Percentiles rank a stretch among this genome's conserved stretches.
These are phyloP conservation scores for Botrytis hyacinthi DNA, from an alignment of 2,329 filamentous ascomycete genomes.

Conservation along the genomic window DNA sequence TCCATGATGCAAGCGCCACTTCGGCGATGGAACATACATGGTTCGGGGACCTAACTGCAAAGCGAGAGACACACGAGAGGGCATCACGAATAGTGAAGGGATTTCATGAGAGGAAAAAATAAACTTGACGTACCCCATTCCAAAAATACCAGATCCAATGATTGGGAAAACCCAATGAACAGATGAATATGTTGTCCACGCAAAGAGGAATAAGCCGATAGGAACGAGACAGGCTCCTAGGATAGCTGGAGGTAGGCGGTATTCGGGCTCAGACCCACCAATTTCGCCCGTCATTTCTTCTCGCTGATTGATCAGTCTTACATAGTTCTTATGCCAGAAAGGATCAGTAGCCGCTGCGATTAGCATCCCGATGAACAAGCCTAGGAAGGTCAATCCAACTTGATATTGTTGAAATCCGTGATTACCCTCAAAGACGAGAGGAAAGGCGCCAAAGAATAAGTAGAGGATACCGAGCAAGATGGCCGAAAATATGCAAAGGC, in stretches of 20 bases:
- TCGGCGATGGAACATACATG: constrained; percentile 22
- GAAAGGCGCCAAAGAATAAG: constrained; percentile 87
- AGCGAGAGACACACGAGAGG: constrained; percentile 13
- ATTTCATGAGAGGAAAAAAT: background rate
- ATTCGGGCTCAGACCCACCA: constrained; percentile 74
- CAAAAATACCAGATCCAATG: constrained; percentile 70
- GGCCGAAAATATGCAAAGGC: constrained; percentile 78
- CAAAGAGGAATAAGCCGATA: constrained; percentile 82
- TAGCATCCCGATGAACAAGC: constrained; percentile 67
- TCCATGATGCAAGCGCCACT: constrained; percentile 9
- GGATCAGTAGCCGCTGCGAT: constrained; percentile 61
- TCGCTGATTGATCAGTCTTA: constrained; percentile 54
- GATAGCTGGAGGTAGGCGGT: constrained; percentile 74
- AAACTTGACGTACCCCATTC: constrained; percentile 57
- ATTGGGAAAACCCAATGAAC: constrained; percentile 78
- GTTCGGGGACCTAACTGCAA: constrained; percentile 19
- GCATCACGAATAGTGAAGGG: constrained; percentile 26
- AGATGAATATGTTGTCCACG: constrained; percentile 73
- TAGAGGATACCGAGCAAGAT: constrained; percentile 86
- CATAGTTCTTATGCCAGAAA: constrained; percentile 62
- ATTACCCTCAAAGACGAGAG: constrained; percentile 70
- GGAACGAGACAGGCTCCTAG: constrained; percentile 75
- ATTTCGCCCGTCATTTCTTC: constrained; percentile 41
- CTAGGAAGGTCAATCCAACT: constrained; percentile 74
- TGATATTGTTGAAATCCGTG: constrained; percentile 79